Evolutionary conservation across 2,329 filamentous ascomycete species (phyloP).

Genomic region (Arthrinium puccinioides): DNA sequence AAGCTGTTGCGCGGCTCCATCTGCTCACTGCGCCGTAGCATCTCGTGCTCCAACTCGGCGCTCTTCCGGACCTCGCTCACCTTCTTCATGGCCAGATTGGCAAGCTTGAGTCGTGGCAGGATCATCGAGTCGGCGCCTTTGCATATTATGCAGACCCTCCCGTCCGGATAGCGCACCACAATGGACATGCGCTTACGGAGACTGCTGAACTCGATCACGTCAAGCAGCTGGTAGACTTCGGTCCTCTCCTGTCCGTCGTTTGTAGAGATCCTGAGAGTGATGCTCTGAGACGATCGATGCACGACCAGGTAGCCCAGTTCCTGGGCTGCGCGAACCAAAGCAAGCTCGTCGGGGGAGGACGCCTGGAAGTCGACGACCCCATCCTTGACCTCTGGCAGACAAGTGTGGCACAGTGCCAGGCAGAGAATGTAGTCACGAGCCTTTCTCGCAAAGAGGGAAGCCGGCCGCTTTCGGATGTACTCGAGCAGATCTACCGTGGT

Average conservation of each 20-base stretch:
- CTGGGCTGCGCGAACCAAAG: slow-evolving; percentile 75
- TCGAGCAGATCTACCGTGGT: slow-evolving; percentile 69
- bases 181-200: slow-evolving; percentile 88
- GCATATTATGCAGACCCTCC: slow-evolving; percentile 74
- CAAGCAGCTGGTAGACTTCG: slow-evolving; percentile 71
- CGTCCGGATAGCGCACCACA: slow-evolving; percentile 77
- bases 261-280: slow-evolving; percentile 44
- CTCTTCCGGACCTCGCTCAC: slow-evolving; percentile 58
- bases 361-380: slow-evolving; percentile 77
- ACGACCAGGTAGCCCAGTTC: slow-evolving; percentile 76
- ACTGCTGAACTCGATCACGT: slow-evolving; percentile 87
- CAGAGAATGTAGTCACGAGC: slow-evolving; percentile 77
- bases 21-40: slow-evolving; percentile 48
- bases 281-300: slow-evolving; percentile 63
- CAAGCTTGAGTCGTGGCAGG: slow-evolving; percentile 67
- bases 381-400: slow-evolving; percentile 70
- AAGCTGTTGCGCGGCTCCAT: slow-evolving; percentile 47
- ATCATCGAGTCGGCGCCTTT: slow-evolving; percentile 87
- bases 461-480: slow-evolving; percentile 68
- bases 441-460: slow-evolving; percentile 70
- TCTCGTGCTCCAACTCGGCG: slow-evolving; percentile 49
- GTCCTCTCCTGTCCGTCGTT: slow-evolving; percentile 32
- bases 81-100: slow-evolving; percentile 70
- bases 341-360: slow-evolving; percentile 83
- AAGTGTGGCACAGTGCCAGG: slow-evolving; percentile 85